A percentile compares a stretch with the other conserved stretches of the same genome.
phyloP scores from a whole-genome alignment of 2,329 filamentous ascomycete species.

The Cladosporium phlei region DNA sequence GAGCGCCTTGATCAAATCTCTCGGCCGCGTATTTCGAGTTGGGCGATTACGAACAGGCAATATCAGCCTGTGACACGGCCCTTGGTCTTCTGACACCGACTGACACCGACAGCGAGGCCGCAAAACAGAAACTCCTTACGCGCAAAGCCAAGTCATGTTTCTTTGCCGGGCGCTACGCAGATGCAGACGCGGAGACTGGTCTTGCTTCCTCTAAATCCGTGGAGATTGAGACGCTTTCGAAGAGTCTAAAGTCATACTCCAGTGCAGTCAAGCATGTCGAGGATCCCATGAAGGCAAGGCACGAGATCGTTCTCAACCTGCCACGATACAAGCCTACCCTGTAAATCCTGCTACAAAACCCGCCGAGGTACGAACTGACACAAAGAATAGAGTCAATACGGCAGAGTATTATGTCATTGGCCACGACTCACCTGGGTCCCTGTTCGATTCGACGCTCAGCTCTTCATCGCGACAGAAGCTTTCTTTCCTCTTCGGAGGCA shows the following conservation, averaged over 20 bases:
- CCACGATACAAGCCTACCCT: conserved; percentile 17
- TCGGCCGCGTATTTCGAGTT: conserved; percentile 18
- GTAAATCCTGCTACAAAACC: too few relatives aligned
- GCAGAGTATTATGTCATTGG: conserved; percentile 15
- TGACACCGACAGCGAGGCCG: conserved; percentile 5
- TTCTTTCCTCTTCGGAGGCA: conserved; percentile 10
- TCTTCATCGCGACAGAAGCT: conserved; percentile 1
- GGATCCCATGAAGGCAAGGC: not conserved
- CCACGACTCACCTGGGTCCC: conserved; percentile 14
- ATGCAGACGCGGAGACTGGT: not conserved
- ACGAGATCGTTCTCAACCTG: conserved; percentile 12
- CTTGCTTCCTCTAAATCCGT: too few relatives aligned
- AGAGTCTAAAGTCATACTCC: too few relatives aligned
- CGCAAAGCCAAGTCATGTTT: conserved; percentile 13
- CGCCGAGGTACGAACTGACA: too few relatives aligned
- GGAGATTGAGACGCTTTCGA: too few relatives aligned
- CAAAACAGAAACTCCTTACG: conserved; percentile 15
- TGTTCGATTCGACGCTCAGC: conserved; percentile 9
- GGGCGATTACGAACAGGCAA: conserved; percentile 14
- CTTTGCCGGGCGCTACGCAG: not conserved
- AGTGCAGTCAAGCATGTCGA: too few relatives aligned
- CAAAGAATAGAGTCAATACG: not conserved
- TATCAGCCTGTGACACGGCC: conserved; percentile 7
- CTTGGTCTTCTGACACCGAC: conserved; percentile 13
- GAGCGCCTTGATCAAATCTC: too few relatives aligned